Evolutionary conservation across 129 eudicot species (phyloP), one percentile per base, ranked within the genome.

Genomic region (Tagetes erecta): DNA sequence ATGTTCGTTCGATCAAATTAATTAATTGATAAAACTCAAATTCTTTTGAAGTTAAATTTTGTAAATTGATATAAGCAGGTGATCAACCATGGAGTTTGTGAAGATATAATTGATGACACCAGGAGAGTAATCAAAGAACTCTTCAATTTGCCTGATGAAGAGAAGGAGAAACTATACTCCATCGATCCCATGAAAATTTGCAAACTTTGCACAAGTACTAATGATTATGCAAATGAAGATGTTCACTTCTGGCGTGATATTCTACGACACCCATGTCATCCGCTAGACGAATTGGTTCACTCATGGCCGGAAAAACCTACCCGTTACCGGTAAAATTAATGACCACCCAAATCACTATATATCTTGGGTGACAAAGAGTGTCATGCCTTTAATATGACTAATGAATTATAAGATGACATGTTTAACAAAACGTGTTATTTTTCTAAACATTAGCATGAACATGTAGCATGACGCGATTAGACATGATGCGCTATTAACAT

Each of bases 191-290:
- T 40, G 27, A 76, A 56, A 60, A 66, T 42, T 9, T 86, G 92
- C 77, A 80, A 78, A 72, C 71, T 90, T 7, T 89, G 74, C 60
- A 68, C 82, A 12, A 80, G 80, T 59, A 63, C 78, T 47, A 73
- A 30, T 7, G 39, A 60, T 64, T 76, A 84, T 4, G 82, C 31
- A 12, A 38, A 40, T 0, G 84, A 76, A 62, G 56, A 80, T 8
- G 4, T 77, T 68, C 87, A 80, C 49, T 80, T 66, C 5, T 84
- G 87, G 87, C 74, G 87, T 38, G 87, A 84, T 35, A 63, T 67
- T 30, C 60, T 84, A 37, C 67, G 75, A 62, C 87, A 80, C 73
- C 80, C 82, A 35, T 72, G 84, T 80, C 82, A 84, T 40, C 82
- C 84, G 30, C 49, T 80, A 39, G 71, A 84, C 8, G 73, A 84